phyloP scores from a whole-genome alignment of 345 rosid genomes.

The Eucalyptus sideroxylon region DNA sequence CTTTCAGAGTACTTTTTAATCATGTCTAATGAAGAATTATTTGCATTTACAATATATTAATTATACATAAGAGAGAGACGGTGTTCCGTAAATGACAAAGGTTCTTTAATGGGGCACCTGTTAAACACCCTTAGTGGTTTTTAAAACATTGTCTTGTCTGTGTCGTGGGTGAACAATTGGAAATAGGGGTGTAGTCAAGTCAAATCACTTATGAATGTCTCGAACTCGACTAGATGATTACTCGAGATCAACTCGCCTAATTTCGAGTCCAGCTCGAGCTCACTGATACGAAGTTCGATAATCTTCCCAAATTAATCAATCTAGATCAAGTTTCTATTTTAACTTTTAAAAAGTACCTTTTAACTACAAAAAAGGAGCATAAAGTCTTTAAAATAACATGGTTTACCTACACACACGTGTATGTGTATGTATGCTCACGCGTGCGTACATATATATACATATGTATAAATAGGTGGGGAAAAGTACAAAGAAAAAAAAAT shows the following conservation, averaged over 20 bases:
- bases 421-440: too few relatives aligned
- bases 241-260: background rate
- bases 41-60: background rate
- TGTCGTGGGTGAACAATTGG: background rate
- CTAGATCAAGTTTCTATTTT: too few relatives aligned
- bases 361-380: too few relatives aligned
- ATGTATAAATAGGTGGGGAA: too few relatives aligned
- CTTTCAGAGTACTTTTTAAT: background rate
- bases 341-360: too few relatives aligned
- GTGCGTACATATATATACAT: too few relatives aligned
- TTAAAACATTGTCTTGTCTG: background rate
- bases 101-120: background rate
- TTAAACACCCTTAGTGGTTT: background rate
- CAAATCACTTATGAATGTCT: fast-evolving
- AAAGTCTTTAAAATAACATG: too few relatives aligned
- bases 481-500: too few relatives aligned
- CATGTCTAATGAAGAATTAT: background rate
- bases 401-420: too few relatives aligned
- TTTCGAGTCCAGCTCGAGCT: too few relatives aligned
- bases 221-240: background rate
- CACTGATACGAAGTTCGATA: too few relatives aligned
- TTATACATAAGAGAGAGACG: background rate
- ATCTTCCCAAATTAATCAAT: too few relatives aligned
- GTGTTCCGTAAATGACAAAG: background rate
- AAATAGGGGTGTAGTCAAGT: background rate